Evolutionary conservation across 1,284 basidiomycete species (phyloP).

Genomic region (Clitocybe nebularis): DNA sequence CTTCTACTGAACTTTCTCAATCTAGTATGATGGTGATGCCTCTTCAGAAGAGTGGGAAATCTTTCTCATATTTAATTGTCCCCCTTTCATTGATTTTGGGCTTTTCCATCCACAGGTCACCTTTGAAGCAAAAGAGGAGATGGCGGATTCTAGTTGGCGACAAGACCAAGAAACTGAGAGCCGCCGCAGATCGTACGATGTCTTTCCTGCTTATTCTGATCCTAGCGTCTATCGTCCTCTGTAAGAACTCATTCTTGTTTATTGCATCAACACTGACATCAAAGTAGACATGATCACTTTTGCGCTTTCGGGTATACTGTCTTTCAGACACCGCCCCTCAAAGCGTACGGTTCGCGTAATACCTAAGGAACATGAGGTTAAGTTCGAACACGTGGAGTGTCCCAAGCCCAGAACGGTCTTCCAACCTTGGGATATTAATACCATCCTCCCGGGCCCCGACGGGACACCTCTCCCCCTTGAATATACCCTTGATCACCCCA

Average conservation of each 20-base stretch:
- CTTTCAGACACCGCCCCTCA: not conserved
- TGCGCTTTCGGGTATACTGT: not conserved
- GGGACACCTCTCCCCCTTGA: constrained; percentile 15
- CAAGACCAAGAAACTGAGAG: not conserved
- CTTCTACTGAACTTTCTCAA: not conserved
- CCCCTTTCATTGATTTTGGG: not conserved
- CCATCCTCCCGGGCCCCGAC: constrained; percentile 15
- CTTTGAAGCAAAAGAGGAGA: constrained; percentile 6
- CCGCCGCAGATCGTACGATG: constrained; percentile 3
- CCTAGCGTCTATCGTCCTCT: constrained; percentile 5
- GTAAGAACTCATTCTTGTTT: too few species aligned
- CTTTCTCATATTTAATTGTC: too few species aligned
- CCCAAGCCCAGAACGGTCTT: constrained; percentile 9
- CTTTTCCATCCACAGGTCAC: not conserved
- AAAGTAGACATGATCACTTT: not conserved
- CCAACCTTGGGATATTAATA: constrained; percentile 13
- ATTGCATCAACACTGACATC: not conserved
- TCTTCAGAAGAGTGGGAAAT: constrained; percentile 1
- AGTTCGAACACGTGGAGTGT: constrained; percentile 8
- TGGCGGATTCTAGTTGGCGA: not conserved
- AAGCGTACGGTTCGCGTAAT: not conserved
- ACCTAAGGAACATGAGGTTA: constrained; percentile 7
- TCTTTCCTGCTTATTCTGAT: not conserved
- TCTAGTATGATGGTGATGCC: constrained; percentile 10
- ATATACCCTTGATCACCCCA: constrained; percentile 15